A percentile compares a stretch with the other conserved stretches of the same genome.
These are phyloP conservation scores for Globisporangium iwayamae DNA, from an alignment of 352 stramenopile species.

Conservation along the genomic window DNA sequence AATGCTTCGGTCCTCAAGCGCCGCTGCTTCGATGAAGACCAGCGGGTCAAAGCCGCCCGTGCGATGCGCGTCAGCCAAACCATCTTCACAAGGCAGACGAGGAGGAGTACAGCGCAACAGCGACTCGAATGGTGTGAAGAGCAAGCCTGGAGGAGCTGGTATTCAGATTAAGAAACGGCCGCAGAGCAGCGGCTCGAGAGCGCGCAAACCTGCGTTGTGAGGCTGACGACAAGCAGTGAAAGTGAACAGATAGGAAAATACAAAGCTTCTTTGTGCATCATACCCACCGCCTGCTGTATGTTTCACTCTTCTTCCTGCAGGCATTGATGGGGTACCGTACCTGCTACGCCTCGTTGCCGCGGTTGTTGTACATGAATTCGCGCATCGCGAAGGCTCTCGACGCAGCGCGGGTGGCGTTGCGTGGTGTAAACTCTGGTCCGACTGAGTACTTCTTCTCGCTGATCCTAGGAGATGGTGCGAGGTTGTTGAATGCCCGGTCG, in stretches of 20 bases:
- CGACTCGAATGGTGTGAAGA: neutral
- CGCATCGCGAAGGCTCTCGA: neutral
- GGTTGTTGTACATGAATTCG: constrained; percentile 11
- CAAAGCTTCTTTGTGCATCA: neutral
- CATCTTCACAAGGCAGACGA: neutral
- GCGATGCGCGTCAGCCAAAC: constrained; percentile 28
- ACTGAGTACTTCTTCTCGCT: neutral
- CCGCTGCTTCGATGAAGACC: neutral
- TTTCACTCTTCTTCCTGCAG: neutral
- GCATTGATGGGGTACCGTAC: neutral
- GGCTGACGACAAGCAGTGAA: neutral
- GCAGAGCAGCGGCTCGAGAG: constrained; percentile 2
- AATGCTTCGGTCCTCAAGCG: constrained; percentile 7
- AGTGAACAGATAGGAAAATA: neutral
- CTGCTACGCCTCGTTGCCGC: constrained; percentile 12
- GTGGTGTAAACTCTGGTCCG: neutral
- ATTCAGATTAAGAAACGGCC: constrained; percentile 1
- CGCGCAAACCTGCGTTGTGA: constrained; percentile 1
- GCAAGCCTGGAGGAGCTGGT: neutral
- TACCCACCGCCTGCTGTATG: neutral
- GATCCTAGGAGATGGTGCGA: neutral
- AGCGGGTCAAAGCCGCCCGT: neutral
- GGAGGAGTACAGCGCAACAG: neutral
- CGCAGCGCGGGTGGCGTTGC: neutral
- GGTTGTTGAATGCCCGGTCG: neutral